Evolutionary conservation across 495 filamentous ascomycete species (phyloP).

Genomic region (Glarea lozoyensis): DNA sequence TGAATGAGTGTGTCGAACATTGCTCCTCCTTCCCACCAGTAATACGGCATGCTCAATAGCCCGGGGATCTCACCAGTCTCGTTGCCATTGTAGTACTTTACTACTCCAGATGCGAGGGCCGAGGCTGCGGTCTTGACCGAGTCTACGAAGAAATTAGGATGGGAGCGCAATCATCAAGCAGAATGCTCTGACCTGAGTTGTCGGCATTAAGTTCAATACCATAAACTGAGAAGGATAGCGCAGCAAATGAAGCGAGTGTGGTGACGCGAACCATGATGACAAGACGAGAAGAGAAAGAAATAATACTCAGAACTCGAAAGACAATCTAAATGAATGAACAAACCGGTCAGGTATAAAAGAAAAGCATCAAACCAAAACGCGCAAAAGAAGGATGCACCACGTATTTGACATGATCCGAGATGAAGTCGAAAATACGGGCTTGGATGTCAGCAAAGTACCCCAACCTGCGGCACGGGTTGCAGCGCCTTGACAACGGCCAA

Average conservation of each 20-base stretch:
- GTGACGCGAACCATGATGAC: neutral
- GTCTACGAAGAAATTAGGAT: slow-evolving; percentile 22
- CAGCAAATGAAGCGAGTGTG: neutral
- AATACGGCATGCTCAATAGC: slow-evolving; percentile 45
- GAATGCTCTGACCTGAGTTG: neutral
- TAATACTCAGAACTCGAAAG: no score
- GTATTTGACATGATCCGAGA: no score
- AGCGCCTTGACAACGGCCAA: no score
- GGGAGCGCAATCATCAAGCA: neutral
- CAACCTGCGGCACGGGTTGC: no score
- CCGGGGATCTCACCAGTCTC: slow-evolving; percentile 52
- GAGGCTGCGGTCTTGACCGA: slow-evolving; percentile 52
- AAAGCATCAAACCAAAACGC: no score
- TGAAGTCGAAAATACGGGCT: no score
- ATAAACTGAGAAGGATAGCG: neutral
- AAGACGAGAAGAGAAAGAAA: slow-evolving; percentile 4
- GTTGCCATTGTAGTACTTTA: slow-evolving; percentile 54
- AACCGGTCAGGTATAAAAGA: no score
- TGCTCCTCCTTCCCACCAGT: slow-evolving; percentile 66
- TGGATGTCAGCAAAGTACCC: no score
- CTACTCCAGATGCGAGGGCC: slow-evolving; percentile 49
- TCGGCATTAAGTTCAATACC: neutral
- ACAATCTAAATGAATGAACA: no score
- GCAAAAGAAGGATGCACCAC: no score
- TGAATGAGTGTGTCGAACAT: slow-evolving; percentile 65